Percentiles rank a stretch among this genome's conserved stretches.
phyloP scores from a whole-genome alignment of 768 basidiomycete species.

The Trametes maxima region DNA sequence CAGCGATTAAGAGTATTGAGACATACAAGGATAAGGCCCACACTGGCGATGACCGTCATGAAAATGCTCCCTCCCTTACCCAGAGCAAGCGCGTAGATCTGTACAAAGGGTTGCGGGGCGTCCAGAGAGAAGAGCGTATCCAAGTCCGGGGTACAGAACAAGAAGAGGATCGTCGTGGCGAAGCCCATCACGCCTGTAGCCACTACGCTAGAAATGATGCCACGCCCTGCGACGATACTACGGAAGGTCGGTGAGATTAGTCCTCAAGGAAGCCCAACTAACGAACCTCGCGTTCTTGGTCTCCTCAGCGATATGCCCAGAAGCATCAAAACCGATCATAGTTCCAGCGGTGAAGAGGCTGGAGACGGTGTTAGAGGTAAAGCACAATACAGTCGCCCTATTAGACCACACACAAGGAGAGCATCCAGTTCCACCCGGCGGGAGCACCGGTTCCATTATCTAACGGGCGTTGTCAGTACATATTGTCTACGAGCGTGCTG shows the following conservation, averaged over 20 bases:
- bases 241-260: not conserved
- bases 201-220: constrained; percentile 76
- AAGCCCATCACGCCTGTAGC: constrained; percentile 84
- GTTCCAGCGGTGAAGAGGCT: constrained; percentile 88
- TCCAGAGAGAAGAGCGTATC: constrained; percentile 72
- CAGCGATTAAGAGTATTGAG: not conserved
- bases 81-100: constrained; percentile 81
- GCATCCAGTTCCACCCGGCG: constrained; percentile 88
- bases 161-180: constrained; percentile 73
- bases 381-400: too few species aligned
- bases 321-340: constrained; percentile 81
- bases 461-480: constrained; percentile 32
- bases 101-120: constrained; percentile 92
- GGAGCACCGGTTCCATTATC: constrained; percentile 91
- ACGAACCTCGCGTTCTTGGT: constrained; percentile 36
- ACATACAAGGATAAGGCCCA: constrained; percentile 84
- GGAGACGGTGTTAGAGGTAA: not conserved
- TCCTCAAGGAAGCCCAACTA: not conserved
- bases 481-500: not conserved
- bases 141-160: constrained; percentile 84
- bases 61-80: constrained; percentile 80
- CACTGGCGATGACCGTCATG: constrained; percentile 82
- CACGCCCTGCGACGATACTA: constrained; percentile 78
- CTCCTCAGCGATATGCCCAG: constrained; percentile 37
- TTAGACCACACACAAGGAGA: constrained; percentile 68